Base-by-base conservation (phyloP, 1,139 yeast species). In the Taiozyma sp. region DNA sequence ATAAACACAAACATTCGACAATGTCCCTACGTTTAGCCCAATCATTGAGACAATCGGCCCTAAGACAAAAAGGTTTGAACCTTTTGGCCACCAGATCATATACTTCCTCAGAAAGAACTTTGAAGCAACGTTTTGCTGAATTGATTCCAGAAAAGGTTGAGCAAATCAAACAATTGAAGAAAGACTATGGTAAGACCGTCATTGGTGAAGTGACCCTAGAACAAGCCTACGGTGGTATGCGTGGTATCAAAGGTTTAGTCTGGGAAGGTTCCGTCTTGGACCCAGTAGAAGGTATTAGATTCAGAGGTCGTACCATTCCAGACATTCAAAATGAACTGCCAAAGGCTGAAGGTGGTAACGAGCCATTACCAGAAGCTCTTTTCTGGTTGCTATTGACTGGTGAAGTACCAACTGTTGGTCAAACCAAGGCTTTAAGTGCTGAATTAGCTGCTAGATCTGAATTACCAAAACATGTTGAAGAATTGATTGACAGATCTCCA, bases 181-280 rank as follows among this genome's bases (percentile, higher is more conserved):
- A 87, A 71, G 93, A 88, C 65, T 79, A 90, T 70, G 97, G 97
- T 67, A 80, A 84, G 71, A 85, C 95, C 66, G 93, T 71, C 55
- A 89, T 95, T 65, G 98, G 97, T 64, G 97, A 93, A 76, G 95
- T 91, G 61, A 77, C 84, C 60, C 80, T 93, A 62, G 97, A 89
- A 74, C 98, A 93, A 77, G 97, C 97, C 50, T 93, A 93, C 76
- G 99, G 98, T 80, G 99, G 99, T 81, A 89, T 88, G 97, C 85
- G 97, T 76, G 97, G 97, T 73, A 88, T 91, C 76, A 88, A 88
- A 76, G 96, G 97, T 67, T 80, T 93, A 64, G 97, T 93, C 56
- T 93, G 98, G 98, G 98, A 93, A 80, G 99, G 99, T 66, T 91
- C 98, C 52, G 99, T 93, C 52, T 80, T 93, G 71, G 99, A 93